Evolutionary conservation across 2,329 filamentous ascomycete species (phyloP).

Genomic region (Ceratocystis smalleyi): DNA sequence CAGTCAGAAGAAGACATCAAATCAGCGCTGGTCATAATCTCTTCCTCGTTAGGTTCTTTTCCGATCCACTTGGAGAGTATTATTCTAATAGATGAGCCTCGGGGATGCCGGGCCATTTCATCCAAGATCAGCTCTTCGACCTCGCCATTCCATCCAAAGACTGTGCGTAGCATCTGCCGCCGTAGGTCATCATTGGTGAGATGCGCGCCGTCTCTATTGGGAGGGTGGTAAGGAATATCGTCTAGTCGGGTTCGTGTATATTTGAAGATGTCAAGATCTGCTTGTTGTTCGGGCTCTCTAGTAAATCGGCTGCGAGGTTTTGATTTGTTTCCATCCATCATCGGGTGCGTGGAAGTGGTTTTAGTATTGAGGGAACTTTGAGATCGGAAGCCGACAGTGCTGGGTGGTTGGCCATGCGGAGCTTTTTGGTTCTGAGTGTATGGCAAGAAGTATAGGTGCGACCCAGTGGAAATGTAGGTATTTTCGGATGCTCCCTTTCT

Average conservation of each 20-base stretch:
- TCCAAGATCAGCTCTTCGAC: slow-evolving; percentile 68
- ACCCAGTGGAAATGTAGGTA: slow-evolving; percentile 52
- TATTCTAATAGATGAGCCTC: slow-evolving; percentile 61
- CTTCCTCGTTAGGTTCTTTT: slow-evolving; percentile 56
- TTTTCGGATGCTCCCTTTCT: slow-evolving; percentile 31
- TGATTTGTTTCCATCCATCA: not conserved
- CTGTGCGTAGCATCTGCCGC: slow-evolving; percentile 77
- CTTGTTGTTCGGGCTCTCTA: slow-evolving; percentile 19
- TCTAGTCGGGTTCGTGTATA: slow-evolving; percentile 66
- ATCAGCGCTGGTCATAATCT: slow-evolving; percentile 64
- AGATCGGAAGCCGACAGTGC: slow-evolving; percentile 1
- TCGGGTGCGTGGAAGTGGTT: slow-evolving; percentile 40
- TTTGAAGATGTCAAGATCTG: slow-evolving; percentile 65
- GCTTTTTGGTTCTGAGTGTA: not conserved
- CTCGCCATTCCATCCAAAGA: slow-evolving; percentile 89
- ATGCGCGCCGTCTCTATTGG: slow-evolving; percentile 39
- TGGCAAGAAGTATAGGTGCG: slow-evolving; percentile 27
- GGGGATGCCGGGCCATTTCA: slow-evolving; percentile 60
- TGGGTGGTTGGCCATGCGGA: not conserved
- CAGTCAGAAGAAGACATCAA: slow-evolving; percentile 90
- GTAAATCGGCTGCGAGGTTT: not conserved
- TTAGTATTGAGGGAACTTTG: slow-evolving; percentile 7
- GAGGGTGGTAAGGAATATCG: slow-evolving; percentile 65
- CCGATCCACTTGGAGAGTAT: slow-evolving; percentile 87
- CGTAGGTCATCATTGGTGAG: slow-evolving; percentile 68